These are phyloP conservation scores for Skeletonema costatum DNA, from an alignment of 108 stramenopile genomes.

Conservation along the genomic window DNA sequence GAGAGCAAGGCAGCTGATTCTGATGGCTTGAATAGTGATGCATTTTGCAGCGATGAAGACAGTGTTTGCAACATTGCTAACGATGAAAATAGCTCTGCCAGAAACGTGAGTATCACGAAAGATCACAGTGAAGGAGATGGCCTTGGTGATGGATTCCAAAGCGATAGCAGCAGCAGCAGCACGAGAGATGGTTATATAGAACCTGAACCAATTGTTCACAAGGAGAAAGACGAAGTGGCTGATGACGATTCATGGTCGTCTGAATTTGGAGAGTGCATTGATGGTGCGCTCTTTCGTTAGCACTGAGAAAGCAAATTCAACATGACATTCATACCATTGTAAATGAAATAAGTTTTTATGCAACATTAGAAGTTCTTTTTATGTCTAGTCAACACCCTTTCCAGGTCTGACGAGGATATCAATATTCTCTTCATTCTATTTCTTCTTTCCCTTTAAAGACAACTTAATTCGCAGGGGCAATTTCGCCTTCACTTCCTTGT, in stretches of 20 bases:
- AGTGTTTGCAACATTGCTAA: neutral
- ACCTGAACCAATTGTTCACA: neutral
- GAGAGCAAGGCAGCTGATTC: neutral
- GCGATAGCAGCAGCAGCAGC: conserved; percentile 22
- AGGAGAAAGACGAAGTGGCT: neutral
- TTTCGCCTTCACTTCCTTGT: conserved; percentile 25
- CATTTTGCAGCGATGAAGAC: neutral
- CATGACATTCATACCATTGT: neutral
- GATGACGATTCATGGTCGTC: neutral
- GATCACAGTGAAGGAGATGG: neutral
- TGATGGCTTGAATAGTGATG: conserved; percentile 1
- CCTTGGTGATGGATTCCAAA: conserved; percentile 28
- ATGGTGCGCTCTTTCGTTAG: neutral
- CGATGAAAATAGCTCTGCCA: neutral
- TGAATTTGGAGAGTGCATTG: conserved; percentile 1
- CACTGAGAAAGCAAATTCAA: neutral
- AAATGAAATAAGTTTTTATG: neutral
- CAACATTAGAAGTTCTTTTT: neutral
- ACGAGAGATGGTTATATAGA: neutral
- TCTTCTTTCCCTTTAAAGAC: neutral
- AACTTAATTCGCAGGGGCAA: conserved; percentile 10
- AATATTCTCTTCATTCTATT: neutral
- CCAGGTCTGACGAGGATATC: too few relatives aligned
- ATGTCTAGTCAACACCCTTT: neutral
- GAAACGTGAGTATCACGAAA: neutral